phyloP scores from a whole-genome alignment of 495 filamentous ascomycete species.

The Cetradonia linearis region DNA sequence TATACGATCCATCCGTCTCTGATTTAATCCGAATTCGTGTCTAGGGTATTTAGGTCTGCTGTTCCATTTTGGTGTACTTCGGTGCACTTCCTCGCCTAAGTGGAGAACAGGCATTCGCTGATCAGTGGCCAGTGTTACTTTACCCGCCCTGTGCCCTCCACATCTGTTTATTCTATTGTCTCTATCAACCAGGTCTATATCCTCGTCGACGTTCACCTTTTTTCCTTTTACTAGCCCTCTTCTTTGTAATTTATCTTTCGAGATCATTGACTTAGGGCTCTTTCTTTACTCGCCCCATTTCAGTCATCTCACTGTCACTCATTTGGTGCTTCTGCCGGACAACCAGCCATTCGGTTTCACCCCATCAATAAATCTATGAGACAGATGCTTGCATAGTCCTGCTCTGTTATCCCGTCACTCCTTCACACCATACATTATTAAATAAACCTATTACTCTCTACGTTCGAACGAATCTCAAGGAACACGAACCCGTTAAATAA shows the following conservation, averaged over 20 bases:
- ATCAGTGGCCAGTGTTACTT: conserved; percentile 20
- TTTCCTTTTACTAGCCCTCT: conserved; percentile 27
- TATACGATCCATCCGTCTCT: conserved; percentile 22
- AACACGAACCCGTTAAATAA: conserved; percentile 1
- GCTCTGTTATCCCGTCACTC: conserved; percentile 33
- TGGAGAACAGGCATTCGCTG: conserved; percentile 16
- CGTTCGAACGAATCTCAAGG: neutral
- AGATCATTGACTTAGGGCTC: conserved; percentile 21
- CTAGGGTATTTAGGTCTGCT: conserved; percentile 16
- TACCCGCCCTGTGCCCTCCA: conserved; percentile 27
- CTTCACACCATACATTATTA: conserved; percentile 20
- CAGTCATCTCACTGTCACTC: conserved; percentile 21
- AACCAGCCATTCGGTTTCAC: neutral
- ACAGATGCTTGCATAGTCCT: conserved; percentile 28
- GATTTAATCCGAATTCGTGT: conserved; percentile 12
- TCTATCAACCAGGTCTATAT: conserved; percentile 22
- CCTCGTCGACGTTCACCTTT: conserved; percentile 20
- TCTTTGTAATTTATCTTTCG: conserved; percentile 28
- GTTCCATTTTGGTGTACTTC: conserved; percentile 21
- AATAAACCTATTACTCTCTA: conserved; percentile 9
- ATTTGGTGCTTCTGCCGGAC: conserved; percentile 20
- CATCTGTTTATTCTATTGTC: conserved; percentile 25
- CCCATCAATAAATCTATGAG: conserved; percentile 28
- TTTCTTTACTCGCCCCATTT: conserved; percentile 21
- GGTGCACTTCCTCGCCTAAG: conserved; percentile 20